These are phyloP conservation scores for Erigeron philadelphicus DNA, from an alignment of 140 eudicot species.

Conservation along the genomic window DNA sequence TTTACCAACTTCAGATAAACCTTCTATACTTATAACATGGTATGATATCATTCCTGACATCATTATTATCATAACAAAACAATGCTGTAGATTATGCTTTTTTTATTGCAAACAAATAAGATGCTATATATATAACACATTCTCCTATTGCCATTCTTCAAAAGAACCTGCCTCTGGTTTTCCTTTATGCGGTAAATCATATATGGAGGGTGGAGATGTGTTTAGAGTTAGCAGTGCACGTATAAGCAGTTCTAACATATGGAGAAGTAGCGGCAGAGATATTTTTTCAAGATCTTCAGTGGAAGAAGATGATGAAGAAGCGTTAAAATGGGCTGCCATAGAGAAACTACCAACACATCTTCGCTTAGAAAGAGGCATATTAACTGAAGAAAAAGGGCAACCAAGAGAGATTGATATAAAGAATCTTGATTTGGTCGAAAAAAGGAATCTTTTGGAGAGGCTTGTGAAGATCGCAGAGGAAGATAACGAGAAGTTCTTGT, in stretches of 20 bases:
- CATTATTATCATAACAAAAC: constrained; percentile 31
- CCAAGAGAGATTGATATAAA: constrained; percentile 52
- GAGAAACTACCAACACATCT: constrained; percentile 60
- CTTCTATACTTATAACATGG: constrained; percentile 30
- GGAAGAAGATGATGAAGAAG: constrained; percentile 71
- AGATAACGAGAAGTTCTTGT: constrained; percentile 64
- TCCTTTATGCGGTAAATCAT: constrained; percentile 15
- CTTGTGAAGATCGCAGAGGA: constrained; percentile 64
- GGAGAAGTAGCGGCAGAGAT: constrained; percentile 76
- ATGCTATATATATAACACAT: constrained; percentile 34
- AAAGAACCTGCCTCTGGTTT: background rate
- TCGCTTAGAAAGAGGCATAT: constrained; percentile 53
- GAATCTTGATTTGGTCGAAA: constrained; percentile 50
- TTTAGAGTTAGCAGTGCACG: constrained; percentile 67
- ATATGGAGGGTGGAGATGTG: constrained; percentile 53
- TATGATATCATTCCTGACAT: constrained; percentile 49
- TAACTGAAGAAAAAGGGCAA: constrained; percentile 46
- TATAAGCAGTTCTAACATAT: constrained; percentile 65
- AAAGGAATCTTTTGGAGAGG: constrained; percentile 49
- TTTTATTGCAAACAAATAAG: constrained; percentile 1
- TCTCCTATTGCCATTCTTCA: constrained; percentile 22
- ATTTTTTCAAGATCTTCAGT: constrained; percentile 58
- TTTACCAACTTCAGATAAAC: constrained; percentile 34
- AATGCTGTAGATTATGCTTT: constrained; percentile 19
- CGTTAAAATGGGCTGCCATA: constrained; percentile 68